phyloP scores from a whole-genome alignment of 2,329 filamentous ascomycete genomes.

The Chrysoporthe deuterocubensis region DNA sequence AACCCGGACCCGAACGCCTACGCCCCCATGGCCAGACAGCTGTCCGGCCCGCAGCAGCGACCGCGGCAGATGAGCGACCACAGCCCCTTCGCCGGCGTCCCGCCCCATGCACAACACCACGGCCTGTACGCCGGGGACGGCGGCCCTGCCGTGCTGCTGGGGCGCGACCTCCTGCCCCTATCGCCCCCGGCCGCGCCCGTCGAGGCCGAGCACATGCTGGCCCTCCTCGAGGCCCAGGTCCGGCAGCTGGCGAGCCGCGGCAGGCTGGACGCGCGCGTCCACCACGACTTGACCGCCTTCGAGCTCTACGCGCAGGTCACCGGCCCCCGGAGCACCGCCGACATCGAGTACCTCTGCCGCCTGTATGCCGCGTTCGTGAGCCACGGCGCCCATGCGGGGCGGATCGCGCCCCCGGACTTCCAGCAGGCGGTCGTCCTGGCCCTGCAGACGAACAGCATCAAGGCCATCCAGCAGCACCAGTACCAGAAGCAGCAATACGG shows the following conservation, averaged over 20 bases:
- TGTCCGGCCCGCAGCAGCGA: background rate
- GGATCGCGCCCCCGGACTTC: background rate
- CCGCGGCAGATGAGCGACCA: conserved; percentile 3
- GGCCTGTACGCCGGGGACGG: background rate
- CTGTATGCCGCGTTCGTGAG: conserved; percentile 18
- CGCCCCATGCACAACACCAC: background rate
- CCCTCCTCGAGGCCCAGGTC: conserved; percentile 10
- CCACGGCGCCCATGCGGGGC: conserved; percentile 3
- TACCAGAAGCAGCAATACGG: background rate
- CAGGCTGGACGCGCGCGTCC: conserved; percentile 15
- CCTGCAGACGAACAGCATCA: background rate
- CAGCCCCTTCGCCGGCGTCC: background rate
- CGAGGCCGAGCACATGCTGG: background rate
- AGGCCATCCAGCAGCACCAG: background rate
- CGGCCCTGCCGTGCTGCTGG: background rate
- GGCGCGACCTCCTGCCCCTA: background rate
- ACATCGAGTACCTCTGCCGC: conserved; percentile 7
- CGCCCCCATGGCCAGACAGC: background rate
- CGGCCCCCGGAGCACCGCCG: background rate
- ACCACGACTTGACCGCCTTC: conserved; percentile 12
- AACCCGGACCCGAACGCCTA: background rate
- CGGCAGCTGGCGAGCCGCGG: conserved; percentile 10
- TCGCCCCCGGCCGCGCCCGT: background rate
- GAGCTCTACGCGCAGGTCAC: conserved; percentile 14
- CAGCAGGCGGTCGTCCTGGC: background rate